Conservation (phyloP, 805 yeast genomes). For the Sugiyamaella valdiviana region DNA sequence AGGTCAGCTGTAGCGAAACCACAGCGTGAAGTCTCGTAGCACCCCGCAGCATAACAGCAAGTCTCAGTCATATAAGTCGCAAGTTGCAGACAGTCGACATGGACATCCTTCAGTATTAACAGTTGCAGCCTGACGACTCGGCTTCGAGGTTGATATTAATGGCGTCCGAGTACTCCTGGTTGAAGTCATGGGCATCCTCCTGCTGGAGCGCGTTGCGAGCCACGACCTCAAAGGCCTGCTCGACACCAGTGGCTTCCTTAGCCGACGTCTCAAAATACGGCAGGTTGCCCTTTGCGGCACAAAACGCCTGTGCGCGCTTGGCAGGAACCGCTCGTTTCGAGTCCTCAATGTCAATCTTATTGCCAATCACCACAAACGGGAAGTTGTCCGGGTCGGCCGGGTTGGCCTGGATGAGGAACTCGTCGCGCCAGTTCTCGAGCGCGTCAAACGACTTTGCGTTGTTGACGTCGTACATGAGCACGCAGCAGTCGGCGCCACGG, state of each 20-base stretch:
- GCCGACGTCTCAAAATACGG: slow-evolving; percentile 98
- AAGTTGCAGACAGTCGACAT: background rate
- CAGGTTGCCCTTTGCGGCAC: slow-evolving; percentile 63
- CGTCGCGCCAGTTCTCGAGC: slow-evolving; percentile 89
- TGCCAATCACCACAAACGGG: slow-evolving; percentile 93
- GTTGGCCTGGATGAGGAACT: slow-evolving; percentile 87
- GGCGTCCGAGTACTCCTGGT: slow-evolving; percentile 93
- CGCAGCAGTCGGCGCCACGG: slow-evolving; percentile 98
- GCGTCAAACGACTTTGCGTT: slow-evolving; percentile 90
- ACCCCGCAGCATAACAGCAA: background rate
- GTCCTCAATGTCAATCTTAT: slow-evolving; percentile 92
- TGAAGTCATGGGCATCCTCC: slow-evolving; percentile 84
- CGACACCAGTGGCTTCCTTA: slow-evolving; percentile 91
- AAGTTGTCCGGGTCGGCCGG: slow-evolving; percentile 90
- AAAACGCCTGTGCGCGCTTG: slow-evolving; percentile 56
- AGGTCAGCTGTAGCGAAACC: background rate
- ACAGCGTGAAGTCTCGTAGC: background rate
- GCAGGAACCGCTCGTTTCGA: slow-evolving; percentile 66
- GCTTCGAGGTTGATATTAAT: slow-evolving; percentile 89
- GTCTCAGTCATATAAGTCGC: background rate
- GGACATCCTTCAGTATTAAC: slow-evolving; percentile 36
- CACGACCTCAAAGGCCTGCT: slow-evolving; percentile 90
- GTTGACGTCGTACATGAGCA: slow-evolving; percentile 90
- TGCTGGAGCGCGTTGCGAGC: slow-evolving; percentile 95
- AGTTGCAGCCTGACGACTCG: slow-evolving; percentile 69